phyloP scores from a whole-genome alignment of 345 rosid species.

The Xanthoceras sorbifolium region DNA sequence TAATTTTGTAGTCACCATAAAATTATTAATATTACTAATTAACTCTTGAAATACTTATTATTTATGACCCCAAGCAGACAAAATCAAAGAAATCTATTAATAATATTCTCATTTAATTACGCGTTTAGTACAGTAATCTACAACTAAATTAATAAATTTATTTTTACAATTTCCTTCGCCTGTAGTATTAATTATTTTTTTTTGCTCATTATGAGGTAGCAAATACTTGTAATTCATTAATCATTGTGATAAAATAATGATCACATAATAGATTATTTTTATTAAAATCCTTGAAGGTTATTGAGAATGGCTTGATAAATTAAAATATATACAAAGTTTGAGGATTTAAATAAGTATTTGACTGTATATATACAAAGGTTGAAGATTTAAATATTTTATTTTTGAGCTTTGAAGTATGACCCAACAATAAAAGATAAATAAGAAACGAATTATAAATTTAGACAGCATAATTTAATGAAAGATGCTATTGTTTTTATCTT shows the following conservation, averaged over 20 bases:
- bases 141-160: neutral
- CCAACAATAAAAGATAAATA: neutral
- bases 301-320: neutral
- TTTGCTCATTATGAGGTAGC: neutral
- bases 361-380: no score
- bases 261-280: neutral
- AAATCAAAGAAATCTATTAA: neutral
- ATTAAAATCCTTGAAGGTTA: neutral
- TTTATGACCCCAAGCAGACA: neutral
- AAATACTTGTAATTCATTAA: neutral
- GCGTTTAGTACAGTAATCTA: neutral
- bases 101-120: neutral
- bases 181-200: neutral
- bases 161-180: neutral
- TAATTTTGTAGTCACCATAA: neutral
- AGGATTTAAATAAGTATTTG: no score
- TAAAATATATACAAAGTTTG: no score
- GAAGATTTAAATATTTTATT: no score
- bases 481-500: no score
- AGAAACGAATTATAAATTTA: neutral
- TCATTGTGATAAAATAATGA: neutral
- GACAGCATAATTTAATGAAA: no score
- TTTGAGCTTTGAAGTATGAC: neutral
- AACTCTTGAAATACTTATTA: neutral
- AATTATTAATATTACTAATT: neutral